Base-by-base conservation (phyloP, 257 asterid species). In the Asclepias syriaca region DNA sequence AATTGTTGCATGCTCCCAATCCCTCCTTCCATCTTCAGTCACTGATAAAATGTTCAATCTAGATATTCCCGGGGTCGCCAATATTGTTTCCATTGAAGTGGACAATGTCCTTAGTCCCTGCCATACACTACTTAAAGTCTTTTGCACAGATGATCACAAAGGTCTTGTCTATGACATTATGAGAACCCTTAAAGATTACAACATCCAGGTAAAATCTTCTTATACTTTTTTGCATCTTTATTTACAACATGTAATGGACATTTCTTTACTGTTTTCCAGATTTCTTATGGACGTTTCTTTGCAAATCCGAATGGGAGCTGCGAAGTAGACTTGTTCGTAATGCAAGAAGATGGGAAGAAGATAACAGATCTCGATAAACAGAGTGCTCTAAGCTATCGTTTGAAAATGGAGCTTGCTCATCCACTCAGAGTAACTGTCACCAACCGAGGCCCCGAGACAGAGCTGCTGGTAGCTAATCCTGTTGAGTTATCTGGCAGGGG, bases 401-500 rank as follows among this genome's bases (percentile, higher is more conserved):
- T 90, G 71, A 72, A 67, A 68, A 82, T 80, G 87, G 94, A 87
- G 81, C 85, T 90, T 48, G 49, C 74, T 72, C 78, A 77, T 39
- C 97, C 97, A 14, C 84, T 90, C 22, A 72, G 87, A 56, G 88
- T 90, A 11, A 89, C 81, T 8, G 80, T 90, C 2, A 72, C 80
- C 0, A 88, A 81, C 87, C 81, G 86, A 6, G 97, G 96, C 4
- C 96, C 96, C 0, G 97, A 87, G 29, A 84, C 92, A 0, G 97
- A 90, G 82, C 87, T 90, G 48, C 77, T 89, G 60, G 96, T 90
- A 4, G 94, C 81, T 46, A 90, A 90, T 73, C 97, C 97, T 0
- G 94, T 90, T 14, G 96, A 90, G 80, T 75, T 87, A 32, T 88
- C 97, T 0, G 92, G 97, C 58, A 74, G 87, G 60, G 97, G 97